phyloP scores from a whole-genome alignment of 2,329 filamentous ascomycete species.

The Corynespora cassiicola region DNA sequence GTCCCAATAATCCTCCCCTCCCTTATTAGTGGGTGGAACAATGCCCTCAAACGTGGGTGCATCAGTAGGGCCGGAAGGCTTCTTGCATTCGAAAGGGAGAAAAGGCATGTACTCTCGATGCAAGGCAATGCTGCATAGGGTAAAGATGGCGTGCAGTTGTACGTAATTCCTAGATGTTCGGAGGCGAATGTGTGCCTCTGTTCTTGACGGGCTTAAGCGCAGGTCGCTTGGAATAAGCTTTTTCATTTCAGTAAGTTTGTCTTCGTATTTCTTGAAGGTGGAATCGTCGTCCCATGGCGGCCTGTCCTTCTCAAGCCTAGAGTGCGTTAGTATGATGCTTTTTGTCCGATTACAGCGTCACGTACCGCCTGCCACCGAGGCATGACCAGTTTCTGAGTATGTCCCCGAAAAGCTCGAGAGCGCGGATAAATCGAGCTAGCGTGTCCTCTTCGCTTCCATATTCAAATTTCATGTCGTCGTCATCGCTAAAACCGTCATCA shows the following conservation, averaged over 20 bases:
- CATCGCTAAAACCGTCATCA: too few relatives aligned
- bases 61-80: constrained; percentile 66
- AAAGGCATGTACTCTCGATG: constrained; percentile 74
- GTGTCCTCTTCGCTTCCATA: constrained; percentile 56
- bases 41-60: constrained; percentile 60
- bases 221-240: constrained; percentile 62
- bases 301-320: constrained; percentile 48
- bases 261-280: constrained; percentile 61
- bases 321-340: constrained; percentile 10
- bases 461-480: constrained; percentile 58
- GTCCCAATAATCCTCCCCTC: constrained; percentile 67
- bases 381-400: constrained; percentile 65
- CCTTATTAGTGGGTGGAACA: constrained; percentile 36
- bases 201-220: constrained; percentile 66
- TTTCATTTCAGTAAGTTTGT: constrained; percentile 61
- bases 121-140: constrained; percentile 71
- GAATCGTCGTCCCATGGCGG: constrained; percentile 67
- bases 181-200: constrained; percentile 69
- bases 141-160: constrained; percentile 70
- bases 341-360: not conserved
- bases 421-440: constrained; percentile 59
- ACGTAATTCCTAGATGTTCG: constrained; percentile 70
- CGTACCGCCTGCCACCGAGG: constrained; percentile 62
- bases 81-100: constrained; percentile 61
- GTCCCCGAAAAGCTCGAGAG: constrained; percentile 62